phyloP scores from a whole-genome alignment of 1,139 yeast species.

The Ogataea hybrid region DNA sequence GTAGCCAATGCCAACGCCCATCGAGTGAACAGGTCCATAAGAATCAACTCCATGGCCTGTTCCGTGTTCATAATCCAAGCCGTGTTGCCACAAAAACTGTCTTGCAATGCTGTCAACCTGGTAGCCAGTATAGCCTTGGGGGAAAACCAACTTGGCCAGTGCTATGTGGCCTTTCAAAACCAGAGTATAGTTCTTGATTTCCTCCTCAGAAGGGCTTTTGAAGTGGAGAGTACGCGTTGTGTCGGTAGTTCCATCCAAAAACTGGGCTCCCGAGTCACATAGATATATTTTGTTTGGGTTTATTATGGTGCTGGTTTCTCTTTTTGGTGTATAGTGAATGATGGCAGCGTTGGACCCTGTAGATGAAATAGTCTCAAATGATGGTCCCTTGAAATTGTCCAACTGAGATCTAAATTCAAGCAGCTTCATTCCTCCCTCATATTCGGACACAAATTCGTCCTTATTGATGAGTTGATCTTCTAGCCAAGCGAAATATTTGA shows the following conservation, averaged over 20 bases:
- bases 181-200: conserved; percentile 73
- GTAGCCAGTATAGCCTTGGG: conserved; percentile 83
- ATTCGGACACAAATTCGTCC: conserved; percentile 68
- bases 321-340: conserved; percentile 82
- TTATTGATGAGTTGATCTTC: conserved; percentile 59
- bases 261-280: conserved; percentile 94
- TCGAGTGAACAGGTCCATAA: conserved; percentile 91
- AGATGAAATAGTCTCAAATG: conserved; percentile 91
- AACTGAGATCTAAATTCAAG: conserved; percentile 60
- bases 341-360: conserved; percentile 93
- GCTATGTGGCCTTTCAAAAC: conserved; percentile 93
- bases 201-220: conserved; percentile 63
- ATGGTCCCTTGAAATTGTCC: conserved; percentile 70
- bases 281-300: conserved; percentile 77
- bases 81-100: conserved; percentile 81
- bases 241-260: conserved; percentile 93
- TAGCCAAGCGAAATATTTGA: conserved; percentile 83
- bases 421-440: conserved; percentile 71
- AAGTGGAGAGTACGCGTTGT: conserved; percentile 94
- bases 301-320: conserved; percentile 60
- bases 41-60: conserved; percentile 98
- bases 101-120: conserved; percentile 86
- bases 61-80: conserved; percentile 93
- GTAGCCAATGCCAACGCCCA: conserved; percentile 90
- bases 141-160: conserved; percentile 73